These are phyloP conservation scores for Pichia deserticola DNA, from an alignment of 805 yeast genomes.

Conservation along the genomic window DNA sequence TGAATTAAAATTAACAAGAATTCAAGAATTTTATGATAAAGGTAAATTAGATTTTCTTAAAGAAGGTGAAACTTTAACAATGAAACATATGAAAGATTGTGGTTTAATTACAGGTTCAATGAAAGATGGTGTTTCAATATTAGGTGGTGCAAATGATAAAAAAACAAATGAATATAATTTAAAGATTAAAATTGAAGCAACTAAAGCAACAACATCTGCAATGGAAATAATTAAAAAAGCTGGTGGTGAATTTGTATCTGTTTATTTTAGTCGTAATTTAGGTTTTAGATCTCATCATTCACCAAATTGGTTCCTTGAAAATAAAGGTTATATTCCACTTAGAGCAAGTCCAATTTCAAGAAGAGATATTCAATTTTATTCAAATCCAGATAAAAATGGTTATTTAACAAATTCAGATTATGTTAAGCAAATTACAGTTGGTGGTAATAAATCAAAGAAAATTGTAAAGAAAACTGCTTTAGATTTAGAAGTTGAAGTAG, in stretches of 20 bases:
- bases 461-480: conserved; percentile 17
- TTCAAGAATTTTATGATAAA: conserved; percentile 61
- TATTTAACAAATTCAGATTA: conserved; percentile 42
- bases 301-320: conserved; percentile 62
- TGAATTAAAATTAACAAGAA: conserved; percentile 58
- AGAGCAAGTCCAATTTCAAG: conserved; percentile 80
- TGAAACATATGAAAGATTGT: conserved; percentile 65
- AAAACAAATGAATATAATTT: conserved; percentile 45
- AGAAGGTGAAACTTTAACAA: conserved; percentile 60
- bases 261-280: conserved; percentile 53
- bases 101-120: conserved; percentile 68
- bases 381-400: conserved; percentile 66
- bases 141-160: conserved; percentile 53
- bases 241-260: conserved; percentile 71
- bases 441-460: conserved; percentile 11
- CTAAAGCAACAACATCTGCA: conserved; percentile 71
- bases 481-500: conserved; percentile 17
- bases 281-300: conserved; percentile 68
- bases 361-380: conserved; percentile 74
- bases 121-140: conserved; percentile 73
- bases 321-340: conserved; percentile 74
- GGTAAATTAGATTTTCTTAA: conserved; percentile 51
- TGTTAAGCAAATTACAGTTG: conserved; percentile 27
- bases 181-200: conserved; percentile 72
- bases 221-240: conserved; percentile 61